Percentiles rank a stretch among this genome's conserved stretches.
Evolutionary conservation across 2,329 filamentous ascomycete species (phyloP).

Genomic region (Magnaporthales sp.): DNA sequence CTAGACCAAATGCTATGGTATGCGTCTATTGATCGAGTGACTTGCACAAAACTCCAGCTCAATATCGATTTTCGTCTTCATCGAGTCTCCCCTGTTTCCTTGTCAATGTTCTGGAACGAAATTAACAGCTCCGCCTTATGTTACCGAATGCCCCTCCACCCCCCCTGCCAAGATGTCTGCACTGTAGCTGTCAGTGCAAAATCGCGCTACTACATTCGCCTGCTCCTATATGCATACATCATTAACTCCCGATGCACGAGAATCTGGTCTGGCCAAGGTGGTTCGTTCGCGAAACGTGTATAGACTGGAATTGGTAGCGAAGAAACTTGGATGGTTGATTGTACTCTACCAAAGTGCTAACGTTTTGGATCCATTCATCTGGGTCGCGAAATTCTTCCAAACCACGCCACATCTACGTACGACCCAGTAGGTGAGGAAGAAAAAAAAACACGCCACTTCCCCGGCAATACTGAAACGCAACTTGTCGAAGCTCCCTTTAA

Average conservation of each 20-base stretch:
- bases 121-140: too few species aligned
- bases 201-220: too few species aligned
- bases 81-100: too few species aligned
- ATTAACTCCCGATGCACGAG: neutral
- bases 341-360: neutral
- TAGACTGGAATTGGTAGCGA: neutral
- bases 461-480: neutral
- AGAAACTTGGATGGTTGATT: neutral
- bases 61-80: too few species aligned
- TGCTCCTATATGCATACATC: neutral
- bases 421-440: neutral
- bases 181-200: neutral
- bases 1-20: neutral
- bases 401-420: neutral
- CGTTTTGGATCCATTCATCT: neutral
- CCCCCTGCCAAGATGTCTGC: too few species aligned
- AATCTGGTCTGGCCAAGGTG: neutral
- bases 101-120: too few species aligned
- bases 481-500: neutral
- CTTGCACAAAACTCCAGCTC: too few species aligned
- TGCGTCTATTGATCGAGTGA: neutral
- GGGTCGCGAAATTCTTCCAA: neutral
- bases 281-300: neutral
- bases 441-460: conserved; percentile 1
- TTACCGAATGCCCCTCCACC: too few species aligned